Conservation (phyloP, 257 asterid genomes). For the Hygrophila difformis region DNA sequence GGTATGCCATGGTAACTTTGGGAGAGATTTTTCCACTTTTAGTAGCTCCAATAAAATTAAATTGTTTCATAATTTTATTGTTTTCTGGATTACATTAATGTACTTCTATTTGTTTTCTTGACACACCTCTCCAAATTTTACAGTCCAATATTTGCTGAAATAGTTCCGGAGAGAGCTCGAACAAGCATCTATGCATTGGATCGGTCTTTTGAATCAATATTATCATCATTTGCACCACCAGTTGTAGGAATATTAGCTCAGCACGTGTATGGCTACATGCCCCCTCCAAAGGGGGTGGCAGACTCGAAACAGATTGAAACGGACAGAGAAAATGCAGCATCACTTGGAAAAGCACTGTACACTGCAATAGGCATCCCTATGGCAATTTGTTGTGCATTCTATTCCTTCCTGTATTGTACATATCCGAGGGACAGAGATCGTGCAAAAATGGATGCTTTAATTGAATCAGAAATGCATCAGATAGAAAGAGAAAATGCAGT, state of each 20-base stretch:
- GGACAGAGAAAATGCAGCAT: slow-evolving; percentile 69
- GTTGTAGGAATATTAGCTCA: slow-evolving; percentile 72
- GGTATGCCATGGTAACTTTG: too few relatives aligned
- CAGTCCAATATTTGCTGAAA: slow-evolving; percentile 89
- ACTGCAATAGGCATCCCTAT: slow-evolving; percentile 79
- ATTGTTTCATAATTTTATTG: too few relatives aligned
- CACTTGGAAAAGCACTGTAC: slow-evolving; percentile 87
- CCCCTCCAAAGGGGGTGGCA: slow-evolving; percentile 32
- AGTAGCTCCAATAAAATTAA: too few relatives aligned
- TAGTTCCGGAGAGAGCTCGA: slow-evolving; percentile 71
- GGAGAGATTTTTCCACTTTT: too few relatives aligned
- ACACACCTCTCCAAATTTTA: not conserved
- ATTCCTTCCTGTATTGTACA: slow-evolving; percentile 66
- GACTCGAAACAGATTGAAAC: slow-evolving; percentile 35
- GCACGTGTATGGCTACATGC: slow-evolving; percentile 59
- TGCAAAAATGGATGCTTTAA: slow-evolving; percentile 61
- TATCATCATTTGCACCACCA: slow-evolving; percentile 86
- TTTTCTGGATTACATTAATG: too few relatives aligned
- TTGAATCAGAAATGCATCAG: slow-evolving; percentile 50
- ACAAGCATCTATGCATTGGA: slow-evolving; percentile 81
- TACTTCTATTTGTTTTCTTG: not conserved
- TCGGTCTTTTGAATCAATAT: slow-evolving; percentile 66
- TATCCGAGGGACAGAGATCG: slow-evolving; percentile 76
- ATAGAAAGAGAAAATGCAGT: slow-evolving; percentile 27
- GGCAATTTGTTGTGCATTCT: slow-evolving; percentile 53